phyloP scores from a whole-genome alignment of 768 basidiomycete genomes.

The Boletales sp. region DNA sequence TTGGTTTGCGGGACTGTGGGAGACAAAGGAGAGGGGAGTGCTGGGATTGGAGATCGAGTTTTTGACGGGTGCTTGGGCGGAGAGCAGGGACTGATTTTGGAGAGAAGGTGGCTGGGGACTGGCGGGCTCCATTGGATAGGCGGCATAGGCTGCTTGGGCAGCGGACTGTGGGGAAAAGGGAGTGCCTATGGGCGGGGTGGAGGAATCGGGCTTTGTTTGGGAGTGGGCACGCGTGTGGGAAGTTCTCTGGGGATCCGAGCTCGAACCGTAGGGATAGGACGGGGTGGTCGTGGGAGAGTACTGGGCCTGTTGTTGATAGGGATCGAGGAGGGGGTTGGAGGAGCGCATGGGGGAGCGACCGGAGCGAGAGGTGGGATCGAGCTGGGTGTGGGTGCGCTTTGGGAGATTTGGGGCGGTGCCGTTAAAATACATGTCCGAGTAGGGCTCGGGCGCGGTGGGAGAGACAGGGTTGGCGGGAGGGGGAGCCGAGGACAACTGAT shows the following conservation, averaged over 20 bases:
- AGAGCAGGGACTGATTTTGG: slow-evolving; percentile 50
- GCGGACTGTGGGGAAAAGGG: slow-evolving; percentile 56
- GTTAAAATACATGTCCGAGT: slow-evolving; percentile 62
- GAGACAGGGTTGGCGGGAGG: slow-evolving; percentile 35
- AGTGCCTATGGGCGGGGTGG: slow-evolving; percentile 45
- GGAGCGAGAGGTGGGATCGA: slow-evolving; percentile 48
- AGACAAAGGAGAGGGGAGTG: slow-evolving; percentile 66
- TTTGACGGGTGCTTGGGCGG: slow-evolving; percentile 45
- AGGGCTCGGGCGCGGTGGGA: slow-evolving; percentile 41
- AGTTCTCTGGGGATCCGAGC: slow-evolving; percentile 40
- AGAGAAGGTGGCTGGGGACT: slow-evolving; percentile 55
- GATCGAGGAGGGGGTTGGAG: slow-evolving; percentile 57
- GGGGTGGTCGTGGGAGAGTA: slow-evolving; percentile 56
- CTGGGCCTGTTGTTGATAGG: slow-evolving; percentile 62
- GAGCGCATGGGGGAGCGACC: slow-evolving; percentile 64
- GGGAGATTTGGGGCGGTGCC: slow-evolving; percentile 44
- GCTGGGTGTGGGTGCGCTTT: slow-evolving; percentile 54
- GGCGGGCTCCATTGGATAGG: slow-evolving; percentile 62
- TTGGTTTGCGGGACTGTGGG: slow-evolving; percentile 48
- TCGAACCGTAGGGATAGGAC: slow-evolving; percentile 42
- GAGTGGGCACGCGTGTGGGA: slow-evolving; percentile 59
- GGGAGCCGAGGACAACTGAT: slow-evolving; percentile 32
- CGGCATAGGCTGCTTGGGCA: slow-evolving; percentile 40
- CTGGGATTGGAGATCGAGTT: slow-evolving; percentile 65
- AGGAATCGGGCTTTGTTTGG: slow-evolving; percentile 49